Evolutionary conservation across 768 basidiomycete species (phyloP), one percentile per base, ranked within the genome.

Genomic region (Strobilomyces dryophilus): DNA sequence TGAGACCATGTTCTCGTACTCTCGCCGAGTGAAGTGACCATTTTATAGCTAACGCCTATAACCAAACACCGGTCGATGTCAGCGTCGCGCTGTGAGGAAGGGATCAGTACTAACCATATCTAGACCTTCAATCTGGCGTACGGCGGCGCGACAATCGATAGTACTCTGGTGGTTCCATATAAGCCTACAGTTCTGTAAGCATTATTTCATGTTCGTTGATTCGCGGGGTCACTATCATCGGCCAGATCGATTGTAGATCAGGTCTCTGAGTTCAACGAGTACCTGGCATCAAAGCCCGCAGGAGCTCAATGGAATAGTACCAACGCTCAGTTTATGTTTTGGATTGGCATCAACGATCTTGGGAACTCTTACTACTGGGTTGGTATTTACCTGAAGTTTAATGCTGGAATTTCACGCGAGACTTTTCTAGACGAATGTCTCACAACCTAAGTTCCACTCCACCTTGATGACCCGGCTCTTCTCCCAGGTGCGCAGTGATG

Each of bases 291-390:
- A 34, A 80, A 79, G 62, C 83, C 83, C 1, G 64, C 73, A 8
- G 69, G 66, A 2, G 76, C 79, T 1, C 76, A 78, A 0, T 87
- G 85, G 86, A 75, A 76, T 21, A 76, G 77, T 51, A 57, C 62
- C 4, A 80, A 86, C 60, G 62, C 83, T 48, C 59, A 87, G 44
- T 87, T 88, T 66, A 79, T 79, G 0, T 66, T 86, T n/a, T 87
- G 77, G 76, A 85, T 88, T 52, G 85, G 86, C 1, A 82, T 87
- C 57, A 87, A 87, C 59, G 85, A 87, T 59, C 76, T 87, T 31
- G 52, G 59, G 27, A 54, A 26, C 36, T 61, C 52, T 8, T 29
- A 7, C 10, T 26, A 47, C 44, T 63, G 55, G 67, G 67, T 65
- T 29, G 10, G 53, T 45, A 4, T 50, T 61, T 53, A 24, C 24